Base-by-base conservation (phyloP, 345 rosid species). In the Iberis pinnata region DNA sequence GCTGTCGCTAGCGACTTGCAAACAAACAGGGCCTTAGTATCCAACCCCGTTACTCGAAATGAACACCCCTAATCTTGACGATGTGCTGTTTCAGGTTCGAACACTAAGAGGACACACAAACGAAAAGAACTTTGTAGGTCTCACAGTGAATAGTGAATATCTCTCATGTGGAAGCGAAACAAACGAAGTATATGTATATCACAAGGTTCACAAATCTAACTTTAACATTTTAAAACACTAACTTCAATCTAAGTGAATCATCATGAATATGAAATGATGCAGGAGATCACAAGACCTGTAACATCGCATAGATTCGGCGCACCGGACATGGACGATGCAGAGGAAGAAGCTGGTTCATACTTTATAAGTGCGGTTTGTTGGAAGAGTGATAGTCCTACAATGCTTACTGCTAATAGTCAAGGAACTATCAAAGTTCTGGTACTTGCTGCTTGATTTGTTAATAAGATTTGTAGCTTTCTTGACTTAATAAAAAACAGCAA, bases 351-450 rank as follows among this genome's bases (percentile, higher is more conserved):
- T 0, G 93, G 81, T 56, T 77, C 97, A 4, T 84, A 86, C 57
- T 88, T 93, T 74, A 93, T 93, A 44, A 88, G 97, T 14, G 89
- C 97, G 5, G 97, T 93, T 14, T 86, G 99, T 73, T 93, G 99
- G 99, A 93, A 93, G 75, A 93, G 94, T 9, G 89, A 82, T 38
- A 81, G 95, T 61, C 88, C 97, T 27, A 93, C 97, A 2, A 88
- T 93, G 88, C 75, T 88, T 32, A 69, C 92, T 42, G 97, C 99
- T 7, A 88, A 93, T 67, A 93, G 97, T 73, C 97, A 86, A 70
- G 99, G 99, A 53, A 93, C 94, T n/a, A 88, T 88, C 35, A 88
- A 88, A 72, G 97, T 88, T 12, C 75, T 88, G 25, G 83, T 86
- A 41, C 88, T 92, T 18, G 90, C 95, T 14, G 82, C 89, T 2